phyloP scores from a whole-genome alignment of 257 asterid genomes.

The Datura wrightii region DNA sequence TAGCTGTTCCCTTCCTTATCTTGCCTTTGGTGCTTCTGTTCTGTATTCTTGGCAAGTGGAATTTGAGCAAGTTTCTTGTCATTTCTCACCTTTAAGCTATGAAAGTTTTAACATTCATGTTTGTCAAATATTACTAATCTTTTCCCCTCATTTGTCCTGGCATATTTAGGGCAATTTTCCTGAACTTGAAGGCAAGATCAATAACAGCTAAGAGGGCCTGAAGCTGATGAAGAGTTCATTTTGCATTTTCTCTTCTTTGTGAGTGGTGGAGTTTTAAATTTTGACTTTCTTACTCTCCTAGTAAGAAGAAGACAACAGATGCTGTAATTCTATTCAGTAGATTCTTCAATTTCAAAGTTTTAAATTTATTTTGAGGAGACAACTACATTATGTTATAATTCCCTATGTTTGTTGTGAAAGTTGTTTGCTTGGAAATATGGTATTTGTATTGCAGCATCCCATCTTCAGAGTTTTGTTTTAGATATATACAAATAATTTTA shows the following conservation, averaged over 20 bases:
- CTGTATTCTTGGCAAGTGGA: neutral
- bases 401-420: neutral
- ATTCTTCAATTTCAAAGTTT: neutral
- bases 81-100: neutral
- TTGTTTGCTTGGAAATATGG: neutral
- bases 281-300: neutral
- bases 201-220: constrained; percentile 36
- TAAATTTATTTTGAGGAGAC: neutral
- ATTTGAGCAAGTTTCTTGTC: neutral
- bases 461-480: too few relatives aligned
- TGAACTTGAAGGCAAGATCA: constrained; percentile 50
- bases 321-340: neutral
- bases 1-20: neutral
- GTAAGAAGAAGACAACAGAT: too few relatives aligned
- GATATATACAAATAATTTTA: too few relatives aligned
- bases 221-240: constrained; percentile 22
- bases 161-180: constrained; percentile 43
- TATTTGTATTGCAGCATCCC: neutral
- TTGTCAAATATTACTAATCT: neutral
- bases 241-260: neutral
- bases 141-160: neutral
- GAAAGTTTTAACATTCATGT: neutral
- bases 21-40: neutral
- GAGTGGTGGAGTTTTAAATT: neutral
- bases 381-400: neutral